phyloP scores from a whole-genome alignment of 352 stramenopile genomes.

The Pythium chondricola region DNA sequence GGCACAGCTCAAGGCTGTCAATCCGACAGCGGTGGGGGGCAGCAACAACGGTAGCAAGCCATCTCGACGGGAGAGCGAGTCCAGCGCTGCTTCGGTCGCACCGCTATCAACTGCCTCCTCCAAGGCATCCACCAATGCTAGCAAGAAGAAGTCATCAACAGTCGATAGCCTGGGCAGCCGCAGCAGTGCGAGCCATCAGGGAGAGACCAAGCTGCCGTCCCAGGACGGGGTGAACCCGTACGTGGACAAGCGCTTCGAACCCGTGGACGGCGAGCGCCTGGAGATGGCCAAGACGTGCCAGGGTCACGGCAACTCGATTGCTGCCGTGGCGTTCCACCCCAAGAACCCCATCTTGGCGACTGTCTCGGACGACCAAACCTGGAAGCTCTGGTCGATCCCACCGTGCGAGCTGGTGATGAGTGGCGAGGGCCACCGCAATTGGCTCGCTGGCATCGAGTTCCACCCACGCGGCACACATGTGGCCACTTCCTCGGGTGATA shows the following conservation, averaged over 20 bases:
- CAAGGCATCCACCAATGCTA: background rate
- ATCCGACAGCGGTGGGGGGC: background rate
- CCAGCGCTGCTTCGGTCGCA: constrained; percentile 14
- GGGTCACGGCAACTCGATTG: constrained; percentile 88
- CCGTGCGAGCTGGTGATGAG: constrained; percentile 94
- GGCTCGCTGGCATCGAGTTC: constrained; percentile 89
- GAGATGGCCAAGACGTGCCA: constrained; percentile 85
- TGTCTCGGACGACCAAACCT: constrained; percentile 92
- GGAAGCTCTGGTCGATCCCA: constrained; percentile 93
- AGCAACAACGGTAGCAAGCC: constrained; percentile 19
- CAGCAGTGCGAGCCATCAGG: background rate
- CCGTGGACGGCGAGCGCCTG: constrained; percentile 61
- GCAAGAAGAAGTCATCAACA: constrained; percentile 29
- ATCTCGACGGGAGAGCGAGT: constrained; percentile 8
- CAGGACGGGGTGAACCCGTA: constrained; percentile 65
- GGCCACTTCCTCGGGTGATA: constrained; percentile 88
- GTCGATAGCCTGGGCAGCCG: constrained; percentile 10
- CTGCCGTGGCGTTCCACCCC: constrained; percentile 88
- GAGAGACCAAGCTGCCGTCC: constrained; percentile 57
- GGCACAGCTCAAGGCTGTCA: constrained; percentile 62
- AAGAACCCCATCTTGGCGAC: constrained; percentile 91
- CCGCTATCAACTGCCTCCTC: constrained; percentile 15
- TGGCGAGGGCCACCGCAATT: constrained; percentile 89
- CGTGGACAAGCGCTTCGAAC: constrained; percentile 65
- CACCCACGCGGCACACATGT: constrained; percentile 90